A percentile compares a stretch with the other conserved stretches of the same genome.
phyloP scores from a whole-genome alignment of 495 filamentous ascomycete genomes.

The Trichoderma erinaceum region DNA sequence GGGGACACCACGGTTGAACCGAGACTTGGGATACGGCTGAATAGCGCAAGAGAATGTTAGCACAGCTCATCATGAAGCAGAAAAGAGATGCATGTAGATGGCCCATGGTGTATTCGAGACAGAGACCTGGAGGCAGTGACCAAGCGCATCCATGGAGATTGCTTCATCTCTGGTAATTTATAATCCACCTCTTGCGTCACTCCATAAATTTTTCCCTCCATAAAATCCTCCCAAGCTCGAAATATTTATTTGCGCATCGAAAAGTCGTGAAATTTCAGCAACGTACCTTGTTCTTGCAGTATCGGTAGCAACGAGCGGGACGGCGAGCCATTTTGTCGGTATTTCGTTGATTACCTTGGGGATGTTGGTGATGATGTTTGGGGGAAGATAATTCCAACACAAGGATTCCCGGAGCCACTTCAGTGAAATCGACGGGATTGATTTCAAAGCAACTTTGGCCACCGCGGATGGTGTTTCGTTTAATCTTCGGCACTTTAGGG shows the following conservation, averaged over 20 bases:
- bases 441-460: slow-evolving; percentile 36
- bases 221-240: not conserved
- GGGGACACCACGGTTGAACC: slow-evolving; percentile 99
- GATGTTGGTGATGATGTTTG: slow-evolving; percentile 31
- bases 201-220: not conserved
- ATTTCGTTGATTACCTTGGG: slow-evolving; percentile 31
- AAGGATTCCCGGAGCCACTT: slow-evolving; percentile 27
- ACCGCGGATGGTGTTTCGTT: slow-evolving; percentile 15
- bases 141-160: not conserved
- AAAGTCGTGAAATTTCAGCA: not conserved
- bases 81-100: not conserved
- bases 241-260: not conserved
- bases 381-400: slow-evolving; percentile 29
- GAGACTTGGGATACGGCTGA: slow-evolving; percentile 97
- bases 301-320: slow-evolving; percentile 98
- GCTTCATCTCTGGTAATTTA: slow-evolving; percentile 8
- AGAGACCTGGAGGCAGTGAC: not conserved
- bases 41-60: slow-evolving; percentile 30
- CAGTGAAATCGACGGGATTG: slow-evolving; percentile 22
- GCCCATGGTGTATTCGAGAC: not conserved
- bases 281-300: slow-evolving; percentile 99
- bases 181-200: slow-evolving; percentile 14
- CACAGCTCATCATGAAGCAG: slow-evolving; percentile 9
- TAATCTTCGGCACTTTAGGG: slow-evolving; percentile 19
- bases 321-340: slow-evolving; percentile 91